phyloP scores from a whole-genome alignment of 108 stramenopile species.

The Craspedostauros australis region DNA sequence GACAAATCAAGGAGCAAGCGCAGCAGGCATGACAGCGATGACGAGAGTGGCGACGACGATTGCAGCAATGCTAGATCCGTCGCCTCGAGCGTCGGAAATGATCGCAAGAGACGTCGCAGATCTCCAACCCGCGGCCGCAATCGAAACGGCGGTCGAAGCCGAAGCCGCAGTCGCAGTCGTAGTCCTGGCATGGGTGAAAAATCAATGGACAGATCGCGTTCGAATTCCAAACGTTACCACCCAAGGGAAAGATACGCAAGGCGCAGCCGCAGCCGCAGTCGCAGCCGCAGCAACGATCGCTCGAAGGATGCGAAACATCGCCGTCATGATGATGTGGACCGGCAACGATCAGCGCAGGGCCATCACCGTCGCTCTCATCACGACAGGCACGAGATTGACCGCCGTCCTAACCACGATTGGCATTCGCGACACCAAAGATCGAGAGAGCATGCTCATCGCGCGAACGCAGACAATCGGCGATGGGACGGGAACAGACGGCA shows the following conservation, averaged over 20 bases:
- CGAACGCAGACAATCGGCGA: too few relatives aligned
- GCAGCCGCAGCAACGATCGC: neutral
- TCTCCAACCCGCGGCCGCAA: constrained; percentile 9
- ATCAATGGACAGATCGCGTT: too few relatives aligned
- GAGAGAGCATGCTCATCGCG: too few relatives aligned
- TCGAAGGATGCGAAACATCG: neutral
- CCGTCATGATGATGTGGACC: too few relatives aligned
- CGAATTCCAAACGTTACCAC: too few relatives aligned
- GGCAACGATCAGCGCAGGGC: too few relatives aligned
- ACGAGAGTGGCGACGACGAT: constrained; percentile 9
- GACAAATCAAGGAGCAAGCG: constrained; percentile 12
- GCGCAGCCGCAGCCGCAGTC: neutral
- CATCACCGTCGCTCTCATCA: neutral
- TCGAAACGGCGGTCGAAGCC: neutral
- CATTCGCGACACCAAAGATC: neutral
- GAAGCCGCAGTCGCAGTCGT: neutral
- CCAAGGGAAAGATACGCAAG: neutral
- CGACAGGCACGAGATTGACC: neutral
- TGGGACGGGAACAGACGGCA: too few relatives aligned
- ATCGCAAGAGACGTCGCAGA: constrained; percentile 6
- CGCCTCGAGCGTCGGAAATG: constrained; percentile 12
- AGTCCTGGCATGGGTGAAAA: neutral
- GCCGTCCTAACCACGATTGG: constrained; percentile 2
- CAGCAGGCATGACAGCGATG: constrained; percentile 12
- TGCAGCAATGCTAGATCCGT: too few relatives aligned